Conservation (phyloP, 2,329 filamentous ascomycete genomes). For the Apiospora aurea region DNA sequence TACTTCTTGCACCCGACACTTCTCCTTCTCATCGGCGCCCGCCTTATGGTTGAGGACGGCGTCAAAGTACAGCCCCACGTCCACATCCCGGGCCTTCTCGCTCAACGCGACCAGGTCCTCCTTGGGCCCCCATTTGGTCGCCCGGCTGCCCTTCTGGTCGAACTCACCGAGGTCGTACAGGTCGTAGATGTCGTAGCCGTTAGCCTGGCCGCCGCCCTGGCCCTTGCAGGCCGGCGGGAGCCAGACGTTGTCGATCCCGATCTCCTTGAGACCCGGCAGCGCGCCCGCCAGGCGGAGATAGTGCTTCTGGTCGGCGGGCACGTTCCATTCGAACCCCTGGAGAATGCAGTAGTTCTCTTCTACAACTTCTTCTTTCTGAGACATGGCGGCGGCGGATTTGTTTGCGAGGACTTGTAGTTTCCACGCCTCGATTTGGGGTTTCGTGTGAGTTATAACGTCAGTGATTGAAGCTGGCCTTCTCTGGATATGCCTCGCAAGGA, state of each 20-base stretch:
- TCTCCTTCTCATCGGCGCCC: constrained; percentile 68
- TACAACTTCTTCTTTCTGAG: no score
- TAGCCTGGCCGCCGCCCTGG: constrained; percentile 62
- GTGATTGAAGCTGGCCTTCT: no score
- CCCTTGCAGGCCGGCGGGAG: constrained; percentile 76
- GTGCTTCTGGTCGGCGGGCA: constrained; percentile 64
- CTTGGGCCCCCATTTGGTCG: constrained; percentile 74
- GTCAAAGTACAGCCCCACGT: constrained; percentile 70
- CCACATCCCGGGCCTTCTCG: constrained; percentile 55
- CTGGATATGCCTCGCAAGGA: no score
- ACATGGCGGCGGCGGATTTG: no score
- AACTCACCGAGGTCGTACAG: constrained; percentile 76
- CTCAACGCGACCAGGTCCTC: constrained; percentile 64
- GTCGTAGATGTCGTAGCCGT: constrained; percentile 75
- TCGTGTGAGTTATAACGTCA: no score
- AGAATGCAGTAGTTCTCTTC: constrained; percentile 39
- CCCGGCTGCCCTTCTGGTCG: constrained; percentile 67
- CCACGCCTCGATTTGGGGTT: no score
- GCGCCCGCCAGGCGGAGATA: constrained; percentile 63
- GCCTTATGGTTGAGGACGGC: constrained; percentile 77
- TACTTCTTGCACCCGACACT: constrained; percentile 65
- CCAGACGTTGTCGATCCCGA: constrained; percentile 70
- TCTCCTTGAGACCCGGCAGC: constrained; percentile 59
- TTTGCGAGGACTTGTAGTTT: no score
- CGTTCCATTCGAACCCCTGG: constrained; percentile 77